phyloP scores from a whole-genome alignment of 2,329 filamentous ascomycete genomes.

The Cercospora sojina region DNA sequence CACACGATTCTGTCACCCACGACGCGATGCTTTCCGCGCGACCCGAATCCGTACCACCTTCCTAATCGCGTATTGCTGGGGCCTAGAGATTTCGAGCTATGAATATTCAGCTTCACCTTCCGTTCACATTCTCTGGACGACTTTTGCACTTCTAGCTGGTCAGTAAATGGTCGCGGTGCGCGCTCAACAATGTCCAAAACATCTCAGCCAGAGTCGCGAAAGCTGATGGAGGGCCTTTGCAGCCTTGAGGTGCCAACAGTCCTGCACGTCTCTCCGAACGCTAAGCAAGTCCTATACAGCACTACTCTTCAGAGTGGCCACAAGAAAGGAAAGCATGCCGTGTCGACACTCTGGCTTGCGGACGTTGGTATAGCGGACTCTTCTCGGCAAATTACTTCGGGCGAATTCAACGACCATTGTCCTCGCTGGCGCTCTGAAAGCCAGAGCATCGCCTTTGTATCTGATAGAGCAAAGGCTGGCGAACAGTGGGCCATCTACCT shows the following conservation, averaged over 20 bases:
- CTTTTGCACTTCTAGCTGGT: not conserved
- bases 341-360: conserved; percentile 34
- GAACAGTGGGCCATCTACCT: conserved; percentile 37
- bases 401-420: conserved; percentile 30
- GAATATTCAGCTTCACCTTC: not conserved
- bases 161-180: not conserved
- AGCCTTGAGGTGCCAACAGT: conserved; percentile 31
- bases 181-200: not conserved
- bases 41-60: not conserved
- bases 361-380: conserved; percentile 30
- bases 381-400: conserved; percentile 32
- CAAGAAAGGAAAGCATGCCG: conserved; percentile 23
- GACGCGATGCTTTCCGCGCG: not conserved
- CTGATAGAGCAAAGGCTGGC: conserved; percentile 36
- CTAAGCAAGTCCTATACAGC: conserved; percentile 29
- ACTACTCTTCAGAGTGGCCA: conserved; percentile 25
- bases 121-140: not conserved
- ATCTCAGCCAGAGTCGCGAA: not conserved
- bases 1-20: not conserved
- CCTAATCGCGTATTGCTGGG: not conserved
- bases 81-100: not conserved
- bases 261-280: conserved; percentile 29
- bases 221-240: conserved; percentile 21
- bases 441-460: conserved; percentile 38
- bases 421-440: conserved; percentile 35